Evolutionary conservation across 768 basidiomycete species (phyloP).

Genomic region (Leccinum subgranulosum): DNA sequence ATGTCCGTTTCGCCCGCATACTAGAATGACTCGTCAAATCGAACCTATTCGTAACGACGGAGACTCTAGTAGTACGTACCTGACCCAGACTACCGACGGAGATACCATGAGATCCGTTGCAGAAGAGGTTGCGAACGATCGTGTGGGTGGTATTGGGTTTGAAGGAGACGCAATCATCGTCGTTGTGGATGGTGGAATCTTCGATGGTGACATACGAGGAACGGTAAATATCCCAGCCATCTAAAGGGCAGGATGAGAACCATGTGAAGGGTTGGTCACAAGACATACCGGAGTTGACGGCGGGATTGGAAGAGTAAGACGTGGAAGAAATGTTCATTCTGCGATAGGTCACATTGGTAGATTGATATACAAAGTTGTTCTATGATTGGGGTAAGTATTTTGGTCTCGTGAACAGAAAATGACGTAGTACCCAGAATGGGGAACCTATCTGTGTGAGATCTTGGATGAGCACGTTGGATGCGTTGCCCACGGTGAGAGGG

Average conservation of each 20-base stretch:
- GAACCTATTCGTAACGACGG: not conserved
- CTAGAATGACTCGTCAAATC: slow-evolving; percentile 12
- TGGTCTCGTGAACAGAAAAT: not conserved
- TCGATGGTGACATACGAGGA: slow-evolving; percentile 33
- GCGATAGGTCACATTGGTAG: slow-evolving; percentile 39
- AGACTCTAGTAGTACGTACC: slow-evolving; percentile 1
- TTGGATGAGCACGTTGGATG: slow-evolving; percentile 39
- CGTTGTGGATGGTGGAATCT: slow-evolving; percentile 39
- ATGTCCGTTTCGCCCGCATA: slow-evolving; percentile 41
- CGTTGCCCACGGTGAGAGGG: slow-evolving; percentile 42
- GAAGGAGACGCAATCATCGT: slow-evolving; percentile 38
- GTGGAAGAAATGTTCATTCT: slow-evolving; percentile 35
- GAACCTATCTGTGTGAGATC: slow-evolving; percentile 38
- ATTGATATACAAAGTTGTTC: slow-evolving; percentile 42
- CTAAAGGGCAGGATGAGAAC: slow-evolving; percentile 13
- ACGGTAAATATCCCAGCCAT: slow-evolving; percentile 52
- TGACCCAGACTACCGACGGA: slow-evolving; percentile 50
- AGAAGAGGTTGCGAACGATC: slow-evolving; percentile 39
- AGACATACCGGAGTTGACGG: slow-evolving; percentile 33
- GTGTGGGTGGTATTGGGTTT: slow-evolving; percentile 37
- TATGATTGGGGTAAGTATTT: not conserved
- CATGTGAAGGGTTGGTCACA: not conserved
- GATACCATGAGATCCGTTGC: slow-evolving; percentile 40
- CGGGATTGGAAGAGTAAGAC: slow-evolving; percentile 34
- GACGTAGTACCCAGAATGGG: slow-evolving; percentile 37